Evolutionary conservation across 768 basidiomycete species (phyloP).

Genomic region (Dentipellis fragilis): DNA sequence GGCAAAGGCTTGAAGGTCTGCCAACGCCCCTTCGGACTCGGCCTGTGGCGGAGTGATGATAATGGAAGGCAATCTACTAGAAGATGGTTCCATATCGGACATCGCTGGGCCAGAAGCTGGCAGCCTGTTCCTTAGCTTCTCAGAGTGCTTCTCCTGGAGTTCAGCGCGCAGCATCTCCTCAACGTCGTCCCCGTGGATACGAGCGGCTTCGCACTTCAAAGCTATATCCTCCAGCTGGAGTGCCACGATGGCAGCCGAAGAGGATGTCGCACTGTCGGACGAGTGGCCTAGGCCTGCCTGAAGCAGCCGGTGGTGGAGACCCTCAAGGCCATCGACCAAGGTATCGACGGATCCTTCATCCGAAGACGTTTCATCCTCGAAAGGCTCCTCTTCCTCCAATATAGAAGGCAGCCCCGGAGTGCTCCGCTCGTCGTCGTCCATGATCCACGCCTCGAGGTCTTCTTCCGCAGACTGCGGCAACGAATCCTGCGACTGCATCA

Average conservation of each 20-base stretch:
- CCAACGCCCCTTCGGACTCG: neutral
- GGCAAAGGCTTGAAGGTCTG: neutral
- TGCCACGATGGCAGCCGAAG: neutral
- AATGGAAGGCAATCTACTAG: neutral
- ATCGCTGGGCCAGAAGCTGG: neutral
- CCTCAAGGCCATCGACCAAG: slow-evolving; percentile 7
- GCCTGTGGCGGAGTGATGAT: neutral
- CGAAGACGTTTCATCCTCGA: slow-evolving; percentile 6
- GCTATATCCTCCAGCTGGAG: slow-evolving; percentile 9
- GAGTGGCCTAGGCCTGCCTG: neutral
- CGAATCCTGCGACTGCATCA: neutral
- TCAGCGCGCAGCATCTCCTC: slow-evolving; percentile 8
- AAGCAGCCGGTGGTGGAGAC: neutral
- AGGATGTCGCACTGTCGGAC: neutral
- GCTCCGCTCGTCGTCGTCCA: neutral
- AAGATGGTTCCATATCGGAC: neutral
- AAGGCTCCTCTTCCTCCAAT: neutral
- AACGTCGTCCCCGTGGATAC: slow-evolving; percentile 10
- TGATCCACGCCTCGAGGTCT: neutral
- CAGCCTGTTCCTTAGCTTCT: neutral
- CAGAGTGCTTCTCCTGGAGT: neutral
- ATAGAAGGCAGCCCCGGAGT: neutral
- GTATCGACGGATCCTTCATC: slow-evolving; percentile 12
- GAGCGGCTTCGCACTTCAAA: slow-evolving; percentile 13
- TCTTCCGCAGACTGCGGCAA: neutral